A percentile compares a stretch with the other conserved stretches of the same genome.
Conservation (phyloP, 495 filamentous ascomycete species). For the Neurospora intermedia region DNA sequence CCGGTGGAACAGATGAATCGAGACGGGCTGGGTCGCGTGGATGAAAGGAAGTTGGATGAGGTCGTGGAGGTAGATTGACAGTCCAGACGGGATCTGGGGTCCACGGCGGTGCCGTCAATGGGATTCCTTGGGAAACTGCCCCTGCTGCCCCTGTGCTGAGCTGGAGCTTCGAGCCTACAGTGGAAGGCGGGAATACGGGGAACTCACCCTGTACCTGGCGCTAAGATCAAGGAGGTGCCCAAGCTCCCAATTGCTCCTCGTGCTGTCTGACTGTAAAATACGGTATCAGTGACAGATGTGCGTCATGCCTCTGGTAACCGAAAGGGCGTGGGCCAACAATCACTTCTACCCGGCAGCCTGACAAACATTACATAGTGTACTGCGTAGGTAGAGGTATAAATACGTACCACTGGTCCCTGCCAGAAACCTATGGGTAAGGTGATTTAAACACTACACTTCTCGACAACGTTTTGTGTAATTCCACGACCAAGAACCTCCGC, state of each 20-base stretch:
- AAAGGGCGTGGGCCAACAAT: not conserved
- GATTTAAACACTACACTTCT: not conserved
- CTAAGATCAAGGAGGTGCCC: not conserved
- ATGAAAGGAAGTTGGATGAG: not conserved
- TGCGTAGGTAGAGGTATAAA: not conserved
- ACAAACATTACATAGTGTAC: too few relatives aligned
- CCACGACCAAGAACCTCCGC: not conserved
- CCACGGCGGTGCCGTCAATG: not conserved
- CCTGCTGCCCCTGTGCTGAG: not conserved
- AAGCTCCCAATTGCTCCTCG: not conserved
- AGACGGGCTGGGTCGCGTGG: not conserved
- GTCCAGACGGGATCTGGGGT: not conserved
- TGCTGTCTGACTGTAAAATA: not conserved
- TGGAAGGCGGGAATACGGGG: not conserved
- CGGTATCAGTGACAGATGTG: not conserved
- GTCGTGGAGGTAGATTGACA: not conserved
- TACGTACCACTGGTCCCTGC: not conserved
- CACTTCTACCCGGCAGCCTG: not conserved
- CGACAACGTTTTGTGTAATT: not conserved
- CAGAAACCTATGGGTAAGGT: not conserved
- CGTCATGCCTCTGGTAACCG: not conserved
- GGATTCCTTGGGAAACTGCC: not conserved
- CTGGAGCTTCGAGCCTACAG: not conserved
- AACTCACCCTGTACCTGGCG: not conserved
- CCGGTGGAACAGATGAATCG: not conserved